Evolutionary conservation across 1,284 basidiomycete species (phyloP).

Genomic region (Athelia psychrophila): DNA sequence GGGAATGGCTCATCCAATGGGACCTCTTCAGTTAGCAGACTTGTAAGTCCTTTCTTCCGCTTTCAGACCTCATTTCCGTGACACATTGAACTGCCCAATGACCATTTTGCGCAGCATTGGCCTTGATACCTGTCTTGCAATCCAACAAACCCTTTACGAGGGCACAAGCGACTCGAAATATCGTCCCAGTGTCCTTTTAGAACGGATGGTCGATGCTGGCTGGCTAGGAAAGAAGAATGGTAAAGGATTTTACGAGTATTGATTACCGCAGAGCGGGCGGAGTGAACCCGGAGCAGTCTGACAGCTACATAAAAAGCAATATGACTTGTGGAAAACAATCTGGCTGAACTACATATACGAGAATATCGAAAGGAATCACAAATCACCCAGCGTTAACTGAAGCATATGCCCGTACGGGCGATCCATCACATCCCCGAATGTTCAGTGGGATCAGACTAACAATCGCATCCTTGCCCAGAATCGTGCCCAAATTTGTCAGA

Average conservation of each 20-base stretch:
- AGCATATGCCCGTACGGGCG: slow-evolving; percentile 63
- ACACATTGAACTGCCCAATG: no score
- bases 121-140: slow-evolving; percentile 87
- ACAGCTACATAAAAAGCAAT: no score
- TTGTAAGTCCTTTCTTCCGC: slow-evolving; percentile 38
- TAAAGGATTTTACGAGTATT: slow-evolving; percentile 86
- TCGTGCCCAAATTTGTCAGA: slow-evolving; percentile 45
- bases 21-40: slow-evolving; percentile 67
- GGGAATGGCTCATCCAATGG: slow-evolving; percentile 98
- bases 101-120: slow-evolving; percentile 72
- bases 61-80: slow-evolving; percentile 1
- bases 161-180: slow-evolving; percentile 97
- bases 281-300: no score
- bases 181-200: slow-evolving; percentile 86
- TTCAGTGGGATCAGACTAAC: slow-evolving; percentile 58
- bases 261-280: background rate
- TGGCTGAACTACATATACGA: no score
- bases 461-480: slow-evolving; percentile 38
- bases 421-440: slow-evolving; percentile 56
- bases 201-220: slow-evolving; percentile 95
- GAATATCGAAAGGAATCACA: background rate
- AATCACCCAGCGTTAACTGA: slow-evolving; percentile 15
- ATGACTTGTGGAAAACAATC: no score
- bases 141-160: slow-evolving; percentile 84
- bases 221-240: slow-evolving; percentile 94